phyloP scores from a whole-genome alignment of 2,329 filamentous ascomycete species.

The Blumeria hordei region DNA sequence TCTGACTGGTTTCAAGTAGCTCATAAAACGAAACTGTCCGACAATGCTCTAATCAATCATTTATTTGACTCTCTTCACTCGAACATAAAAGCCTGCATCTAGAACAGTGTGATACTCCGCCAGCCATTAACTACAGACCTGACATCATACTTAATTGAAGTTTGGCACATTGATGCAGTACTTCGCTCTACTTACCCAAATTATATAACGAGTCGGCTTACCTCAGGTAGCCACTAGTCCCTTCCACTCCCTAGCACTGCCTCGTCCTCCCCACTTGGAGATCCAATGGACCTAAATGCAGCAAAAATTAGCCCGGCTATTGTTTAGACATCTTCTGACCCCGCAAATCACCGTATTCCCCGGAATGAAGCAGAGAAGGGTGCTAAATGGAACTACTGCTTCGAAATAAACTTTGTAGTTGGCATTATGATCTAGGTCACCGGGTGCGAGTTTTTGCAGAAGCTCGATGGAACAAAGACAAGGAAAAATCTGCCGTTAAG shows the following conservation, averaged over 20 bases:
- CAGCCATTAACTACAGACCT: neutral
- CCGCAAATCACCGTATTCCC: neutral
- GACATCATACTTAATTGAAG: neutral
- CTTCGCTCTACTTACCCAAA: neutral
- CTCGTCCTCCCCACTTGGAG: neutral
- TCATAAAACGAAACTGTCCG: neutral
- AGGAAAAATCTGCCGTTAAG: neutral
- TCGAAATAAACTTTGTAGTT: neutral
- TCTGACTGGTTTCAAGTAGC: neutral
- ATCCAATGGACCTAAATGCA: neutral
- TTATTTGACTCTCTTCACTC: neutral
- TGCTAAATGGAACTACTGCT: neutral
- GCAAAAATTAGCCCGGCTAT: neutral
- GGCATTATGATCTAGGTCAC: neutral
- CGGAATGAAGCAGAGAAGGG: neutral
- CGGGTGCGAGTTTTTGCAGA: neutral
- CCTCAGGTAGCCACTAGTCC: neutral
- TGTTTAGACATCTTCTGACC: neutral
- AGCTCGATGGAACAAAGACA: neutral
- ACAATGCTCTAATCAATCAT: neutral
- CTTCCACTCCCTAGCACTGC: neutral
- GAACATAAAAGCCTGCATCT: neutral
- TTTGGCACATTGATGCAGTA: neutral
- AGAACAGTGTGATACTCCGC: neutral
- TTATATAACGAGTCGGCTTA: neutral